Percentiles rank a stretch among this genome's conserved stretches.
Evolutionary conservation across 2,329 filamentous ascomycete species (phyloP).

Genomic region (Drechslerella dactyloides): DNA sequence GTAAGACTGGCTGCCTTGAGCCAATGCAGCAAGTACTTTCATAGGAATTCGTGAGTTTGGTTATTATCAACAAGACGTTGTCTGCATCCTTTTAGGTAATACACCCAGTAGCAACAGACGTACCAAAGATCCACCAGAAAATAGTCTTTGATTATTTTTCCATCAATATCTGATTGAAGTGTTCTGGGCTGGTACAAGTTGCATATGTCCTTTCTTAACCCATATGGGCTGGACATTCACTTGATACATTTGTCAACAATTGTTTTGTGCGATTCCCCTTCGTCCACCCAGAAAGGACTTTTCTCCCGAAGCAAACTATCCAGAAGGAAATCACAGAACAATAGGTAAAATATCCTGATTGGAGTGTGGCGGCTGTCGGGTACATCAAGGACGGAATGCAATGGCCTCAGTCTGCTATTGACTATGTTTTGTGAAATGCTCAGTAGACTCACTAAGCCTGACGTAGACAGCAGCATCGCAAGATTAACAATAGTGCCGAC

Average conservation of each 20-base stretch:
- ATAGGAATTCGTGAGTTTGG: slow-evolving; percentile 7
- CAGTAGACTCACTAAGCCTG: slow-evolving; percentile 12
- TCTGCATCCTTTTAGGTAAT: slow-evolving; percentile 55
- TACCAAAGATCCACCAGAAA: slow-evolving; percentile 57
- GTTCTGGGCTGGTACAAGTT: slow-evolving; percentile 40
- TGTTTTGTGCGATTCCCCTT: background rate
- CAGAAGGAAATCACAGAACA: too few species aligned
- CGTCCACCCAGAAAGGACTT: too few species aligned
- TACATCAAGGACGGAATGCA: slow-evolving; percentile 23
- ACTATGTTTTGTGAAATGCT: slow-evolving; percentile 1
- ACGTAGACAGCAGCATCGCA: slow-evolving; percentile 12
- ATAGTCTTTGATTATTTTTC: slow-evolving; percentile 51
- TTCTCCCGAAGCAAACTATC: too few species aligned
- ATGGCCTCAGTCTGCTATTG: slow-evolving; percentile 4
- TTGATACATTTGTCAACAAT: slow-evolving; percentile 53
- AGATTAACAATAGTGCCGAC: slow-evolving; percentile 32
- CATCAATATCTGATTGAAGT: slow-evolving; percentile 48
- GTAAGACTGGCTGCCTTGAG: slow-evolving; percentile 23
- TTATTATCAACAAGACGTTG: slow-evolving; percentile 53
- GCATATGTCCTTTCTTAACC: slow-evolving; percentile 56
- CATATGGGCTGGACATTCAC: slow-evolving; percentile 55
- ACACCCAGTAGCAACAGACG: slow-evolving; percentile 58
- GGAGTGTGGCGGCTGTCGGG: background rate
- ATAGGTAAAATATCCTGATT: too few species aligned
- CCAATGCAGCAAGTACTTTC: slow-evolving; percentile 23